These are phyloP conservation scores for Trichomonas tenax DNA, from an alignment of 208 protist genomes.

Conservation along the genomic window DNA sequence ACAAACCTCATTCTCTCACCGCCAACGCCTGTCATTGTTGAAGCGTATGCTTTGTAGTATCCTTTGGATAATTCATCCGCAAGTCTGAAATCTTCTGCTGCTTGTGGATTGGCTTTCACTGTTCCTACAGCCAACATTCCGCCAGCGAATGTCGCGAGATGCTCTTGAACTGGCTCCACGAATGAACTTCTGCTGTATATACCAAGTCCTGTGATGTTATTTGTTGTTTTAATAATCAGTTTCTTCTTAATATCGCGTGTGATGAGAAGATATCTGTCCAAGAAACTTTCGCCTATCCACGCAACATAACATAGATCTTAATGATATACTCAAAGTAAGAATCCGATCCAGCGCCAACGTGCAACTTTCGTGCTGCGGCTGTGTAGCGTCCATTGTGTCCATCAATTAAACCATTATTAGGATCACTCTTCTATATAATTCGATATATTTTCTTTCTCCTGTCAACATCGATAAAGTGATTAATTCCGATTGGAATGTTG, in stretches of 20 bases:
- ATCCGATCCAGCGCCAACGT: background rate
- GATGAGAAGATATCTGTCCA: background rate
- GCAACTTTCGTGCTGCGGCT: background rate
- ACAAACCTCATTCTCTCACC: background rate
- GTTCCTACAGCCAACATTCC: background rate
- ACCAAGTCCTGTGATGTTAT: background rate
- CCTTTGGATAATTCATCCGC: background rate
- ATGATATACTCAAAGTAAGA: background rate
- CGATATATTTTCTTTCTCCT: background rate
- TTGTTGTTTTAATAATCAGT: background rate
- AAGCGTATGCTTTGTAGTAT: no score
- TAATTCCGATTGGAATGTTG: background rate
- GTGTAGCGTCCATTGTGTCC: background rate
- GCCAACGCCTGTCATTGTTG: background rate
- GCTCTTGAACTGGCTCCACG: background rate
- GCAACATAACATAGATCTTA: background rate
- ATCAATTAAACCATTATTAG: background rate
- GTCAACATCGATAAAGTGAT: background rate
- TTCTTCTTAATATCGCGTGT: background rate
- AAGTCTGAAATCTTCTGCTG: background rate
- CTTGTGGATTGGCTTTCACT: background rate
- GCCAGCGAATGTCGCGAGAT: background rate
- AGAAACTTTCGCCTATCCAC: background rate
- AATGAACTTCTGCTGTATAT: background rate
- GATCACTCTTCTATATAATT: background rate